Base-by-base conservation (phyloP, 768 basidiomycete genomes). In the Leccinum fibrillosum region DNA sequence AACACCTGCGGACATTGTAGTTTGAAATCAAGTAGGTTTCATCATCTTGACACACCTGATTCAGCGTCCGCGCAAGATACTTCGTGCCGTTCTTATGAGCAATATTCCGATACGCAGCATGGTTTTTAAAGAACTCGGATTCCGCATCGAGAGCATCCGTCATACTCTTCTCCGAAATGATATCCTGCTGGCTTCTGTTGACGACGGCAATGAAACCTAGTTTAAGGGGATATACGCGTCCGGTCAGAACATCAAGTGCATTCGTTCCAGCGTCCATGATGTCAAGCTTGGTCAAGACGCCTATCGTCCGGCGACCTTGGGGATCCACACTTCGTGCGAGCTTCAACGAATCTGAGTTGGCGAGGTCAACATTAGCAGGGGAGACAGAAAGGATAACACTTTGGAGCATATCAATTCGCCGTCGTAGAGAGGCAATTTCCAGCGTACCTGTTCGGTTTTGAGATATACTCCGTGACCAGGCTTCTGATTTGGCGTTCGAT, bases 251-350 rank as follows among this genome's bases (percentile, higher is more conserved):
- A 73, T 99, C 96, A 35, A 95, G 77, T 21, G 97, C 97, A 72
- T 99, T 98, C 35, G 97, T 99, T 28, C 97, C 97, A 6, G 95
- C 95, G 67, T 98, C 97, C 97, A 99, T 99, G 49, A 99, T 82
- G 75, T 99, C 97, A 34, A 98, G 84, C 74, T 99, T 99, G 13
- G 96, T 96, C 52, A 99, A 80, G 19, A 99, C 90, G 52, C 97
- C 97, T 56, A 98, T 93, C 12, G 97, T 99, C 30, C 97, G 86
- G 30, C 97, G 86, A 11, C 96, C 95, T 74, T 97, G 93, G 0
- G 96, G 92, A 67, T 99, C 97, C 49, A 98, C 94, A 11, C 87
- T 85, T 48, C 97, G 90, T 11, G 96, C 97, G 35, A 99, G 88
- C 73, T 98, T 98, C 59, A 99, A 84, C 2, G 97, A 89, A 72